Base-by-base conservation (phyloP, 2,329 filamentous ascomycete species). In the Beauveria brongniartii region DNA sequence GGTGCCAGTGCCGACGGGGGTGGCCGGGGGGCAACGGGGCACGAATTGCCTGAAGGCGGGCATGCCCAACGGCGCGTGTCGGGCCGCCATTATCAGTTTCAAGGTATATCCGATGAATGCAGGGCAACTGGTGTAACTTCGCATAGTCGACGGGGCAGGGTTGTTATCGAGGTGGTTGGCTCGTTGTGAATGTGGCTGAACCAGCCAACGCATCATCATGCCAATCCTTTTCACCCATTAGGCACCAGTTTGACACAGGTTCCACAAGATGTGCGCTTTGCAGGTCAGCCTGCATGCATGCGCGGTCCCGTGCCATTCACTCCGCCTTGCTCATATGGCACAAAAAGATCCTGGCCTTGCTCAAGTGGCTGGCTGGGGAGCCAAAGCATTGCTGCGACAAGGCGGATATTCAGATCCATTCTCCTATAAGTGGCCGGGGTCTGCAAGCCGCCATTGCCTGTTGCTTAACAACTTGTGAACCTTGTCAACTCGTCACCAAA, bases 141-240 rank as follows among this genome's bases (percentile, higher is more conserved):
- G 30, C 30, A 26, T 22, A 7, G 5, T 40, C 28, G 34, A 48
- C 40, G 40, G 30, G 20, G 16, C 52, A 20, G 5, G 28, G 22
- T 18, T 48, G 14, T 10, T n/a, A 22, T 26, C 26, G 14, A 20
- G 44, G 30, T 37, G 44, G 55, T 28, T 57, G 43, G 47, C 47
- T 28, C 16, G 7, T 18, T 7, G 54, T 22, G 28, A 18, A 37
- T 34, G 34, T 48, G 46, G 55, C 44, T 58, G 55, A 58, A 50
- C 24, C 56, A 43, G 56, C 56, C 56, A 59, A 30, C 56, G 56
- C 56, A 59, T 59, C 34, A 44, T 48, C 34, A 41, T 59, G 24
- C 18, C 20, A 43, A 40, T 43, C 37, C 9, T 34, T 18, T 52
- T 47, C 37, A 44, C 18, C 6, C 37, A 22, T 34, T 44, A 26